These are phyloP conservation scores for Talaromyces nanjingensis DNA, from an alignment of 495 filamentous ascomycete species.

Conservation along the genomic window DNA sequence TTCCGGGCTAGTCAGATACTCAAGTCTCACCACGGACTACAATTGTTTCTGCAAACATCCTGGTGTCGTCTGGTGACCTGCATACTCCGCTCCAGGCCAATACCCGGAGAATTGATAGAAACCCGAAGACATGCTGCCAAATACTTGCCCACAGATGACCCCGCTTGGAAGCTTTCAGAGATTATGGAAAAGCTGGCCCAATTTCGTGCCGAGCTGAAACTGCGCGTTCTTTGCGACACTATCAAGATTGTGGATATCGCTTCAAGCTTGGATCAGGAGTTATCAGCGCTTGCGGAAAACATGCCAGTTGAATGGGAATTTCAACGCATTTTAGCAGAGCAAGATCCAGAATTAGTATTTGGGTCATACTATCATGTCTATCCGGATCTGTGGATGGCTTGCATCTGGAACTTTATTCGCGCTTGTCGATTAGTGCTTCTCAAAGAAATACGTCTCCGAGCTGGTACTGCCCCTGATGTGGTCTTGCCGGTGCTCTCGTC, in stretches of 20 bases:
- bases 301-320: constrained; percentile 6
- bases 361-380: constrained; percentile 5
- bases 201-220: neutral
- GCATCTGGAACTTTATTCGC: constrained; percentile 5
- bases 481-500: neutral
- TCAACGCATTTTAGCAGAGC: neutral
- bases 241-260: neutral
- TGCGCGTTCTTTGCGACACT: neutral
- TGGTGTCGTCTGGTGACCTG: neutral
- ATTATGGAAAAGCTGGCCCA: constrained; percentile 2
- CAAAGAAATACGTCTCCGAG: neutral
- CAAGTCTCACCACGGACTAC: neutral
- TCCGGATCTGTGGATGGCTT: constrained; percentile 6
- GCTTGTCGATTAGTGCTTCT: neutral
- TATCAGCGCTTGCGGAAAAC: neutral
- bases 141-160: neutral
- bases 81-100: neutral
- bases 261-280: neutral
- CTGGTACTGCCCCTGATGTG: neutral
- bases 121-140: neutral
- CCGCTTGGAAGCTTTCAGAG: constrained; percentile 2
- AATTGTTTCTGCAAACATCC: constrained; percentile 4
- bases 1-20: neutral
- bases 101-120: neutral
- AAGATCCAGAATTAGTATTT: neutral